Evolutionary conservation across 129 eudicot genomes (phyloP), one percentile per base, ranked within the genome.

Genomic region (Rutidosis leptorrhynchoides): DNA sequence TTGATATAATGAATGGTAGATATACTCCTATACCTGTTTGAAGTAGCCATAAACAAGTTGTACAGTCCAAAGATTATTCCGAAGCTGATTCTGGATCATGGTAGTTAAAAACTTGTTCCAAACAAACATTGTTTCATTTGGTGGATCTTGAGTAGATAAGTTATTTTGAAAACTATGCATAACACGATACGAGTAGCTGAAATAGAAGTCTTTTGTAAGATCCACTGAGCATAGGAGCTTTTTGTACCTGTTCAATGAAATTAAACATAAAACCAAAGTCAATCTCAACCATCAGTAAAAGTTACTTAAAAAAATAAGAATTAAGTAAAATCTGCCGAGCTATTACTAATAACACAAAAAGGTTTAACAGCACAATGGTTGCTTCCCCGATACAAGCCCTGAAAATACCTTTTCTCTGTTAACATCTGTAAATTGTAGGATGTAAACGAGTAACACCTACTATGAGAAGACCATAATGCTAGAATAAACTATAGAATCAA

Each of bases 151-250:
- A 68, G 84, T 72, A 49, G 83, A 75, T 30, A 86, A 67, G 76
- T 94, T 94, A 74, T 84, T 94, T 73, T 94, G 99, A 69, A 94
- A 82, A 75, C 88, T 84, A 67, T 78, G 83, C 99, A 86, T 94
- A 32, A 89, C 73, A 74, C 82, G 83, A 76, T 94, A 94, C 58
- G 97, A 89, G 83, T 94, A 94, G 90, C 99, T 94, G 79, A 74
- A 94, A 74, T 67, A 94, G 93, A 94, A 94, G 85, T 86, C 99
- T 87, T 84, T 94, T 15, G 97, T 89, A 64, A 89, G 95, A 67
- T 94, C 97, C 95, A 94, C 82, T 0, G 83, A 58, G 90, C 88
- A 79, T 56, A 94, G 84, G 60, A 94, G 97, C 94, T 89, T 89
- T 83, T 78, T 89, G 87, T 86, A 94, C 84, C 99, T 93, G 84